Evolutionary conservation across 257 asterid species (phyloP).

Genomic region (Solanum lignicaule): DNA sequence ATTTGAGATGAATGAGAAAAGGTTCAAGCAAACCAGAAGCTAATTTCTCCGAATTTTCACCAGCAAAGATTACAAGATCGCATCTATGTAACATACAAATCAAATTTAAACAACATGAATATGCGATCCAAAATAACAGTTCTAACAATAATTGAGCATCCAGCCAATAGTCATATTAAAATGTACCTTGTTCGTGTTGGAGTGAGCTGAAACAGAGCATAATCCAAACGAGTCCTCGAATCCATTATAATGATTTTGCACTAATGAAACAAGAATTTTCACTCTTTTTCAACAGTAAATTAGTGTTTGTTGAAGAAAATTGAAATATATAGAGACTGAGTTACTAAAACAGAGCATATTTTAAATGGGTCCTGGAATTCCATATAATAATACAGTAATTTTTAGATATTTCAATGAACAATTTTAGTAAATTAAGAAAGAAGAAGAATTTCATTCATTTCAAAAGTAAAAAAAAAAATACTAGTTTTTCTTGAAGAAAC

Average conservation of each 20-base stretch:
- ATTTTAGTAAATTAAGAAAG: background rate
- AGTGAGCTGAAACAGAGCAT: constrained; percentile 69
- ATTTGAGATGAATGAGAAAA: constrained; percentile 49
- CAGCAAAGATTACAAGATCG: constrained; percentile 66
- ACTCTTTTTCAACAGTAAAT: background rate
- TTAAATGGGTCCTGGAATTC: constrained; percentile 45
- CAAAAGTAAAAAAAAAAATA: background rate
- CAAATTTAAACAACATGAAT: background rate
- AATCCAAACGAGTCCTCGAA: constrained; percentile 44
- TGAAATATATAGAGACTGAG: background rate
- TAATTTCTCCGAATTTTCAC: constrained; percentile 61
- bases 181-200: constrained; percentile 83
- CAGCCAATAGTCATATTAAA: background rate
- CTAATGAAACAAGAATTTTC: background rate
- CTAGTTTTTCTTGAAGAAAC: background rate
- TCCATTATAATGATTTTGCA: constrained; percentile 32
- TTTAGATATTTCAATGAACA: background rate
- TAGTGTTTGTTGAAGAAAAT: background rate
- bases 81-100: constrained; percentile 31
- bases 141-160: background rate
- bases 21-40: constrained; percentile 80
- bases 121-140: background rate
- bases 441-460: background rate
- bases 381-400: constrained; percentile 12
- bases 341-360: constrained; percentile 52